Base-by-base conservation (phyloP, 1,139 yeast species). In the Komagataea norvegica region DNA sequence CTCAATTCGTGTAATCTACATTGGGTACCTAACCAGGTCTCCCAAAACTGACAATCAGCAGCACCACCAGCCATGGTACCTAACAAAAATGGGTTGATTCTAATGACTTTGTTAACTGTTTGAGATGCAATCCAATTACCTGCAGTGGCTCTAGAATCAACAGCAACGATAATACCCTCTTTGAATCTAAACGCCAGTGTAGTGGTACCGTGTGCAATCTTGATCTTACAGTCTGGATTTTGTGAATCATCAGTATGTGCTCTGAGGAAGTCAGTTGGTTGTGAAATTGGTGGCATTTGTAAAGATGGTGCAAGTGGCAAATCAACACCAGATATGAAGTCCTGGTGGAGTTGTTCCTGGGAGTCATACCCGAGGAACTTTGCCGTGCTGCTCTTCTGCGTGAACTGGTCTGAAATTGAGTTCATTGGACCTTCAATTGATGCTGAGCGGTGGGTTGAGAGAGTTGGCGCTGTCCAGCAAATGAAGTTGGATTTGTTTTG, bases 1-100 rank as follows among this genome's bases (percentile, higher is more conserved):
- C 96, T 77, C 56, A 91, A 73, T 62, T 91, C 98, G 61, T 89
- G 95, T 54, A 91, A 68, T 57, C 99, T 75, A 68, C 98, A 91
- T 65, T 91, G 97, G 16, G 95, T 72, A 49, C 98, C 98, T 47
- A 91, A 73, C 97, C 97, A 91, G 21, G 96, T 87, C 67, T 91
- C 97, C 99, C 99, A 91, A 64, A 73, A 93, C 64, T 93, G 98
- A 72, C 99, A 91, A 66, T 91, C 99, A 20, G 98, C 98, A 36
- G 99, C 99, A 69, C 97, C 97, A 65, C 99, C 99, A 25, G 99
- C 99, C 96, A 91, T 81, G 23, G 99, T 91, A 49, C 99, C 99
- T 54, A 91, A 73, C 51, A 91, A 67, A 58, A 85, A 84, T 37
- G 97, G 96, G 63, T 93, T 93, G 65, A 91, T 91, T 62, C 91